A percentile compares a stretch with the other conserved stretches of the same genome.
These are phyloP conservation scores for Ceratobasidium sp. DNA, from an alignment of 1,284 basidiomycete species.

Conservation along the genomic window DNA sequence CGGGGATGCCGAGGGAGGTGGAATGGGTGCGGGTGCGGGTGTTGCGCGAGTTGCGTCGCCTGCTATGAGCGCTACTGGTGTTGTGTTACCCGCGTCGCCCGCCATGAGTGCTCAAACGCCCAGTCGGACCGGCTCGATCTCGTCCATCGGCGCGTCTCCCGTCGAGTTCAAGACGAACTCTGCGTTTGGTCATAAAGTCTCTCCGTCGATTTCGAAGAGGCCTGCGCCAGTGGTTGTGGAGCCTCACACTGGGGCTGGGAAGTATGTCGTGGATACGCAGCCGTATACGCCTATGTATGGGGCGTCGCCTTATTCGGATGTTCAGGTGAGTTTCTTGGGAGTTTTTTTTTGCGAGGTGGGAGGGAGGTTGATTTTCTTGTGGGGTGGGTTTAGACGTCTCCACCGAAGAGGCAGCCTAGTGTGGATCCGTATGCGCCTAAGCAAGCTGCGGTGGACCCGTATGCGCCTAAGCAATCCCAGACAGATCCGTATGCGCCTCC, in stretches of 20 bases:
- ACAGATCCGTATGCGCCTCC: slow-evolving; percentile 51
- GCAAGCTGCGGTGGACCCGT: slow-evolving; percentile 8
- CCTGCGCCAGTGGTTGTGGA: slow-evolving; percentile 42
- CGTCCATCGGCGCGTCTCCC: background rate
- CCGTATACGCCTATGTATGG: slow-evolving; percentile 47
- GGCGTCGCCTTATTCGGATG: slow-evolving; percentile 37
- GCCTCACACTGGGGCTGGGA: slow-evolving; percentile 12
- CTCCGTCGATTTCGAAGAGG: slow-evolving; percentile 39
- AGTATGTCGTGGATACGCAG: slow-evolving; percentile 30
- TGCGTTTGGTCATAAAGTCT: slow-evolving; percentile 31
- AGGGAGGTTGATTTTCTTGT: slow-evolving; percentile 1
- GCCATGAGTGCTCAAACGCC: slow-evolving; percentile 12
- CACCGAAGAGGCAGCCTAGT: slow-evolving; percentile 17
- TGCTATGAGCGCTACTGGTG: slow-evolving; percentile 10
- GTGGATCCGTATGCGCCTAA: slow-evolving; percentile 44
- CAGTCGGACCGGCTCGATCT: slow-evolving; percentile 41
- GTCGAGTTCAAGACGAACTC: background rate
- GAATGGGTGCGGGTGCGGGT: background rate
- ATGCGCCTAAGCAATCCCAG: slow-evolving; percentile 27
- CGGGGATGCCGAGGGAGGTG: slow-evolving; percentile 28
- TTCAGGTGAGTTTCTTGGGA: slow-evolving; percentile 34
- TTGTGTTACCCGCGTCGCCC: slow-evolving; percentile 23
- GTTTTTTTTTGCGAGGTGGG: background rate
- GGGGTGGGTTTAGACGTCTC: slow-evolving; percentile 13
- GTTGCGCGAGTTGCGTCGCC: slow-evolving; percentile 16